phyloP scores from a whole-genome alignment of 2,329 filamentous ascomycete species.

The Cytospora piceae region DNA sequence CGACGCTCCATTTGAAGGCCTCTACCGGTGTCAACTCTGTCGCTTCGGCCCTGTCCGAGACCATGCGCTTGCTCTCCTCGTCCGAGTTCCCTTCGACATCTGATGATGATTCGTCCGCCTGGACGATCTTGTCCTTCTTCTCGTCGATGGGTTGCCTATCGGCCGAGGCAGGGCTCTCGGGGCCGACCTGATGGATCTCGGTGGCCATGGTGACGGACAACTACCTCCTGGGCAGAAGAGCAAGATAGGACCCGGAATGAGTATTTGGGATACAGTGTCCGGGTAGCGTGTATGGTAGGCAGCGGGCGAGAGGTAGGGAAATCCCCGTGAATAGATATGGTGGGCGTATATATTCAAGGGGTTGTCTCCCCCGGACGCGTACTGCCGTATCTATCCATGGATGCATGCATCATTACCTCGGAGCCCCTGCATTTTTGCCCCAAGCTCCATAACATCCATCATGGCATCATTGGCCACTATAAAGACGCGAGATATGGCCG shows the following conservation, averaged over 20 bases:
- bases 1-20: conserved; percentile 43
- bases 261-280: neutral
- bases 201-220: conserved; percentile 20
- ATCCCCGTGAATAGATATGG: neutral
- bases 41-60: conserved; percentile 35
- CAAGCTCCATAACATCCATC: conserved; percentile 1
- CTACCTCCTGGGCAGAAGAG: neutral
- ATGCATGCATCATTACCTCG: conserved; percentile 4
- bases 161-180: conserved; percentile 5
- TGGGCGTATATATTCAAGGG: neutral
- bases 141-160: conserved; percentile 2
- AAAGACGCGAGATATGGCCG: conserved; percentile 9
- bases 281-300: neutral
- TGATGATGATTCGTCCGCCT: conserved; percentile 11
- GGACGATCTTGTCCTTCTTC: conserved; percentile 25
- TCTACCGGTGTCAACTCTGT: conserved; percentile 41
- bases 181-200: conserved; percentile 25
- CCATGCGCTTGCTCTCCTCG: conserved; percentile 25
- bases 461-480: conserved; percentile 18
- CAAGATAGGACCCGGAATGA: neutral
- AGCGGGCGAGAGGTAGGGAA: neutral
- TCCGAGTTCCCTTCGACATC: conserved; percentile 27
- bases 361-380: neutral
- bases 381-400: conserved; percentile 1
- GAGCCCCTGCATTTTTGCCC: neutral